A percentile compares a stretch with the other conserved stretches of the same genome.
Conservation (phyloP, 495 filamentous ascomycete species). For the Penicillium diatomitis region DNA sequence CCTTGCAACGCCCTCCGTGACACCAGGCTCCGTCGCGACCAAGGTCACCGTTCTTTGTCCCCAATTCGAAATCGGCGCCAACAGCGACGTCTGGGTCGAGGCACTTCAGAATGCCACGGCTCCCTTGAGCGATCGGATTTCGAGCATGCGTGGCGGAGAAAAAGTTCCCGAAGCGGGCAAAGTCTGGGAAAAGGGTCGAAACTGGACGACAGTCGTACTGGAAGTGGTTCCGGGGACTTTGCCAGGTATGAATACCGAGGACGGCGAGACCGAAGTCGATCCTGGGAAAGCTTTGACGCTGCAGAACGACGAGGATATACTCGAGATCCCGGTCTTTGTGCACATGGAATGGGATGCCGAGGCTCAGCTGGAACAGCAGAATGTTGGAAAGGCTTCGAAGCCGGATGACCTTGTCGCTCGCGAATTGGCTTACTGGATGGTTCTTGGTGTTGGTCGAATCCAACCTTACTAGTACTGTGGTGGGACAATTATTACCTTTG, state of each 20-base stretch:
- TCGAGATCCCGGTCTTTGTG: constrained; percentile 93
- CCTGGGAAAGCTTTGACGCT: constrained; percentile 21
- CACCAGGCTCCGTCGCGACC: constrained; percentile 65
- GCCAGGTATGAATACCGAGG: constrained; percentile 22
- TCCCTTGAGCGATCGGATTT: constrained; percentile 23
- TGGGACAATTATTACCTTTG: neutral
- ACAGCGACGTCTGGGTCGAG: constrained; percentile 94
- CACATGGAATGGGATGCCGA: constrained; percentile 87
- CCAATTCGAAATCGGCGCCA: constrained; percentile 89
- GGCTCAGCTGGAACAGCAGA: constrained; percentile 54
- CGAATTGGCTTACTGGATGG: constrained; percentile 93
- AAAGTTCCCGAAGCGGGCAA: constrained; percentile 80
- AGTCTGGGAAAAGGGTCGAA: constrained; percentile 89
- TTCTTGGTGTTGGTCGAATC: constrained; percentile 79
- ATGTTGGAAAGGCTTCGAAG: constrained; percentile 41
- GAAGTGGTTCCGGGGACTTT: constrained; percentile 71
- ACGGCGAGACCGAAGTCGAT: constrained; percentile 3
- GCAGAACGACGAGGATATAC: constrained; percentile 72
- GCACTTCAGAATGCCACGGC: constrained; percentile 49
- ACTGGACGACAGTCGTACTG: constrained; percentile 86
- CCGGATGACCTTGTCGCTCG: constrained; percentile 43
- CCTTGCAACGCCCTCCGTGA: constrained; percentile 73
- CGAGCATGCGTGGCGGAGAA: constrained; percentile 32
- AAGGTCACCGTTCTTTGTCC: constrained; percentile 90
- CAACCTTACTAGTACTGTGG: constrained; percentile 10